Evolutionary conservation across 768 basidiomycete genomes (phyloP), one percentile per base, ranked within the genome.

Genomic region (Holtermannia corniformis): DNA sequence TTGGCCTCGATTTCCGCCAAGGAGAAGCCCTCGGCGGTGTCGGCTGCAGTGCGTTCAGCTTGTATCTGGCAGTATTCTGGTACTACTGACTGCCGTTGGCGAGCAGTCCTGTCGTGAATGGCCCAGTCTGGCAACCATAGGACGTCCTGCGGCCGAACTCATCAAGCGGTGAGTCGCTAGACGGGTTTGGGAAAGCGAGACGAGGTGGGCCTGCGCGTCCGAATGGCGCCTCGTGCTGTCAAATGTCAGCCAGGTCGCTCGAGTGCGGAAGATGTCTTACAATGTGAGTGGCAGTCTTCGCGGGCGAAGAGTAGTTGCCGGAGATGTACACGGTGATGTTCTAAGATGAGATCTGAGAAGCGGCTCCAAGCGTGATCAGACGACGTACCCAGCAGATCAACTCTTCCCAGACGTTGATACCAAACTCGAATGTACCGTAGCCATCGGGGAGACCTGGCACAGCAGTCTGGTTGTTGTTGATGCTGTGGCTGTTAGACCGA

Each of bases 131-230:
- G 58, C 72, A 73, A 5, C 72, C 72, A 56, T 60, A 52, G 0
- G 60, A 62, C 3, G 51, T 55, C n/a, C 72, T 54, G 42, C 62
- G 58, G 11, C 63, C 63, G 55, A 55, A 65, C 49, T 67, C 61
- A 49, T 68, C 67, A 45, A 67, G 23, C 44, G 55, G 53, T 1
- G 55, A 57, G 22, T 41, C 45, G 27, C 41, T 42, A 14, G 59
- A 23, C 3, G 72, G 72, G 59, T 73, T 73, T 27, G 64, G 63
- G 65, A 73, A 71, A 12, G 68, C 70, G 52, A 73, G 52, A 16
- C 72, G 55, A 23, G 72, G 72, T 24, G 72, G 71, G 14, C 71
- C 71, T 22, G 70, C 54, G 1, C 49, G 27, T 16, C 66, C 66
- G 4, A 11, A 41, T 4, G 41, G 49, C 16, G 62, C 64, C 44